Conservation (phyloP, 768 basidiomycete species). For the Coprinopsis cinerea region DNA sequence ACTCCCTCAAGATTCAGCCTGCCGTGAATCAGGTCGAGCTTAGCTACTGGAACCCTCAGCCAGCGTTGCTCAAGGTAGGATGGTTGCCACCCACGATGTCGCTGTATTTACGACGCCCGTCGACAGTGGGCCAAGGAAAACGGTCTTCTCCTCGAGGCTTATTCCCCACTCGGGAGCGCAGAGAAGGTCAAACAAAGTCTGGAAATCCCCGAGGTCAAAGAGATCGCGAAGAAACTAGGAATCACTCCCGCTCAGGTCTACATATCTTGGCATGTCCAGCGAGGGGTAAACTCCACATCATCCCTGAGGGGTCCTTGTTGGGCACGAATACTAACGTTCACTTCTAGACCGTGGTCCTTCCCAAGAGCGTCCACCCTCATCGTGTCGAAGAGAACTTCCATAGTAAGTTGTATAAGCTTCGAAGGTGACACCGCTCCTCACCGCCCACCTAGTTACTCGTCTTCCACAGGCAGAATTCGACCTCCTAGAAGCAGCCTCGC, state of each 20-base stretch:
- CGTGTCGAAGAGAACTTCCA: slow-evolving; percentile 67
- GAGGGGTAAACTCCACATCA: slow-evolving; percentile 46
- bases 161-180: slow-evolving; percentile 68
- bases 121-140: slow-evolving; percentile 59
- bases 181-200: slow-evolving; percentile 54
- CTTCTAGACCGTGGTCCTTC: slow-evolving; percentile 58
- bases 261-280: slow-evolving; percentile 73
- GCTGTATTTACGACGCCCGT: background rate
- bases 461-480: slow-evolving; percentile 38
- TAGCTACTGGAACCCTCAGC: slow-evolving; percentile 72
- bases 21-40: slow-evolving; percentile 79
- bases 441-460: too few species aligned
- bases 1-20: slow-evolving; percentile 51
- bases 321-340: too few species aligned
- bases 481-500: slow-evolving; percentile 44
- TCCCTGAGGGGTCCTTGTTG: too few species aligned
- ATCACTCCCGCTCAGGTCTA: slow-evolving; percentile 73
- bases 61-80: slow-evolving; percentile 58
- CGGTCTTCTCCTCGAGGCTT: slow-evolving; percentile 62
- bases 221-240: slow-evolving; percentile 53
- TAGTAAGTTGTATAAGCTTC: slow-evolving; percentile 27
- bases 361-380: slow-evolving; percentile 70
- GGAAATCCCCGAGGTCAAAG: slow-evolving; percentile 51
- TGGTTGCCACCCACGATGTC: background rate
- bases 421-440: too few species aligned